Evolutionary conservation across 768 basidiomycete genomes (phyloP), one percentile per base, ranked within the genome.

Genomic region (Tricholoma sp.): DNA sequence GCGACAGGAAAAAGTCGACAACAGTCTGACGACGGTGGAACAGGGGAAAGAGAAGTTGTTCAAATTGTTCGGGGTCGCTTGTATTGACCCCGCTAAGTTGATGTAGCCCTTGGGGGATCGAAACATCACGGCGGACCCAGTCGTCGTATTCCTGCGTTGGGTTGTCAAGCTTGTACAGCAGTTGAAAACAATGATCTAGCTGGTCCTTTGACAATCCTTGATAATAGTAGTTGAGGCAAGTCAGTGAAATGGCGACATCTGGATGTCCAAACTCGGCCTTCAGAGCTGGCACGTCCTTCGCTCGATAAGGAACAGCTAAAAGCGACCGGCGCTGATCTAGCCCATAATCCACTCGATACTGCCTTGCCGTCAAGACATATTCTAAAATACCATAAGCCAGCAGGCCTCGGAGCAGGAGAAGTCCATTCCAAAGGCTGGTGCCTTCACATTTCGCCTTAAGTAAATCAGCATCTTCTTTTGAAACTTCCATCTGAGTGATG

Each of bases 321-420:
- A 77, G 65, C 1, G 79, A 73, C 3, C 82, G 73, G 5, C 47
- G 58, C 1, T 61, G 61, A 49, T 77, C 76, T 4, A 80, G 72
- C 2, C 82, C 81, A 59, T 79, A 83, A 46, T 83, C 76, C 0
- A 83, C 81, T 29, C 81, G 63, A 79, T 79, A 83, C 10, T 79
- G 72, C 47, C 69, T 71, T 16, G 73, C 67, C 29, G 63, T 64
- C 0, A 83, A 63, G 0, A 66, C 64, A 49, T 74, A 74, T 2
- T 65, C 37, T 1, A 83, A 66, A 8, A 83, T 72, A 0, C 75
- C 77, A 1, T 69, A 65, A 0, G 68, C 74, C 31, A 83, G 55
- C 1, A 82, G 64, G 1, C 81, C 81, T 1, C 80, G 75, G 8
- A 78, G 67, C 1, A 81, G 67, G 1, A 83, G 68, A 12, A 82